A percentile compares a stretch with the other conserved stretches of the same genome.
Conservation (phyloP, 345 rosid species). For the Salix viminalis region DNA sequence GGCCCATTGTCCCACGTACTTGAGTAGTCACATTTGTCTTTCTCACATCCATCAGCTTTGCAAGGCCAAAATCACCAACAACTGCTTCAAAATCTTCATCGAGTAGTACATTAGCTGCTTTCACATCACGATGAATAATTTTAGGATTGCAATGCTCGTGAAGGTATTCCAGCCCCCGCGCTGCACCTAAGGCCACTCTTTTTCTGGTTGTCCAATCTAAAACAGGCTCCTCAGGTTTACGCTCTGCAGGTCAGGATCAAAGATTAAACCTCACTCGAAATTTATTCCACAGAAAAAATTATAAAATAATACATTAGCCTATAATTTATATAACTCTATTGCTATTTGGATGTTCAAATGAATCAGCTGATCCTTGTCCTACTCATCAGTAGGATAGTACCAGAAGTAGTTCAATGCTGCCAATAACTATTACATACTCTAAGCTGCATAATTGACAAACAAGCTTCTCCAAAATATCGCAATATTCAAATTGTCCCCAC, state of each 20-base stretch:
- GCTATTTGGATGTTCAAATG: not conserved
- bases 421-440: not conserved
- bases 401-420: not conserved
- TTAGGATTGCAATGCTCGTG: constrained; percentile 97
- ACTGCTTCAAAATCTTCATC: constrained; percentile 97
- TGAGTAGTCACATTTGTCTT: constrained; percentile 88
- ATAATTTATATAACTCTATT: not conserved
- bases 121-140: constrained; percentile 94
- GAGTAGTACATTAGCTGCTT: constrained; percentile 90
- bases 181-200: constrained; percentile 82
- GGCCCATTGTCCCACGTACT: constrained; percentile 99
- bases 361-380: not conserved
- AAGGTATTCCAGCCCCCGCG: constrained; percentile 94
- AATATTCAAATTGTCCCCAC: too few relatives aligned
- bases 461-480: too few relatives aligned
- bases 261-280: not conserved
- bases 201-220: constrained; percentile 80
- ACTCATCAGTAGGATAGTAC: not conserved
- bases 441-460: too few relatives aligned
- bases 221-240: constrained; percentile 74
- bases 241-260: constrained; percentile 45
- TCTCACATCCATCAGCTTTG: constrained; percentile 89
- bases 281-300: not conserved
- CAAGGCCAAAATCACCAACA: constrained; percentile 96
- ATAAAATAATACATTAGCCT: not conserved